phyloP scores from a whole-genome alignment of 2,329 filamentous ascomycete species.

The Arthroderma sp. region DNA sequence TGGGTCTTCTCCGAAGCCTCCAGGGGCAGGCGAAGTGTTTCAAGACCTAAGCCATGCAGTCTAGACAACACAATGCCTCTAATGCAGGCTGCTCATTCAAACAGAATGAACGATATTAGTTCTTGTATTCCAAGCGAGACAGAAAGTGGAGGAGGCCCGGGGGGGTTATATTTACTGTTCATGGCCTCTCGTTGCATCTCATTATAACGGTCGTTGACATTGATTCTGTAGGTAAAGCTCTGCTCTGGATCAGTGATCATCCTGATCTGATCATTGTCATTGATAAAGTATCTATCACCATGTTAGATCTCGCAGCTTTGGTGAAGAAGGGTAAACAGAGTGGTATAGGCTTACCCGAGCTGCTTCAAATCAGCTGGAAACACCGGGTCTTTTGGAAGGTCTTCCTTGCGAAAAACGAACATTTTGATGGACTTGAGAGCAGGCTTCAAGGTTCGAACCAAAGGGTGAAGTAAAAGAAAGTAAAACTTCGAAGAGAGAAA shows the following conservation, averaged over 20 bases:
- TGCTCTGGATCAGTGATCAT: constrained; percentile 52
- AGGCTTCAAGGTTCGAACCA: neutral
- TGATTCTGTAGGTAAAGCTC: constrained; percentile 63
- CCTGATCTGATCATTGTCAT: constrained; percentile 60
- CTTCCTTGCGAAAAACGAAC: constrained; percentile 59
- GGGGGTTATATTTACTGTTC: constrained; percentile 44
- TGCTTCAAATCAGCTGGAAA: constrained; percentile 54
- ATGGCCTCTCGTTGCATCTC: constrained; percentile 60
- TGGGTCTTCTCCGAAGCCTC: constrained; percentile 36
- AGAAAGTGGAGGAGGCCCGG: neutral
- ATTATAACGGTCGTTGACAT: constrained; percentile 64
- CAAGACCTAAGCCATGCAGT: constrained; percentile 47
- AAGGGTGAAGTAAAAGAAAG: constrained; percentile 2
- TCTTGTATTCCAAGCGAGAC: neutral
- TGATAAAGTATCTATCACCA: constrained; percentile 58
- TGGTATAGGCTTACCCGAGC: constrained; percentile 48
- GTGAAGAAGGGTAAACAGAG: neutral
- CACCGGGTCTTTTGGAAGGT: constrained; percentile 55
- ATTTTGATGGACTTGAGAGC: constrained; percentile 35
- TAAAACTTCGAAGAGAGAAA: neutral
- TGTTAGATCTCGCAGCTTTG: neutral
- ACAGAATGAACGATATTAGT: neutral
- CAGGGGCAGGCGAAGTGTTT: constrained; percentile 49
- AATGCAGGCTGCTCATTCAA: constrained; percentile 42
- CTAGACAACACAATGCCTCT: constrained; percentile 49